Percentiles rank a stretch among this genome's conserved stretches.
Evolutionary conservation across 2,329 filamentous ascomycete species (phyloP).

Genomic region (Talaromyces albobiverticillius): DNA sequence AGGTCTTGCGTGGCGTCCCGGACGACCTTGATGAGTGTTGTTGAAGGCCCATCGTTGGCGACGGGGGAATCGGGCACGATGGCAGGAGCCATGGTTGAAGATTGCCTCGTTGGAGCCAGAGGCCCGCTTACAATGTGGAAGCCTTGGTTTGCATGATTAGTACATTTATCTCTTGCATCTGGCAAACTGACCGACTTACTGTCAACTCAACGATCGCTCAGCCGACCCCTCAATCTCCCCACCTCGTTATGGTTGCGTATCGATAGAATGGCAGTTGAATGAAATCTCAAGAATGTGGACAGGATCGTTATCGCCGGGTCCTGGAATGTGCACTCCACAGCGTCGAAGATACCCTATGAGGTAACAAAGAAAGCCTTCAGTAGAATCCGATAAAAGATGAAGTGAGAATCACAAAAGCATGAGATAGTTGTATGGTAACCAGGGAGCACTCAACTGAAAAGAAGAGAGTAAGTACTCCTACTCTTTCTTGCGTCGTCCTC

Average conservation of each 20-base stretch:
- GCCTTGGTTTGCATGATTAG: conserved; percentile 16
- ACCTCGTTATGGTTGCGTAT: not conserved
- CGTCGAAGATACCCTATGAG: conserved; percentile 5
- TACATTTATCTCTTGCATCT: not conserved
- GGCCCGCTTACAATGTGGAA: conserved; percentile 2
- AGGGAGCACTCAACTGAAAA: conserved; percentile 9
- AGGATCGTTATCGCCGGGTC: conserved; percentile 8
- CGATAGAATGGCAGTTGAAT: too few species aligned
- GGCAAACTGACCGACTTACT: not conserved
- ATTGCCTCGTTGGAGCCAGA: conserved; percentile 3
- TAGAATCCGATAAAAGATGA: not conserved
- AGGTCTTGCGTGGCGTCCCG: conserved; percentile 11
- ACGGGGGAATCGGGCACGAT: not conserved
- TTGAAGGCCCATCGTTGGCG: not conserved
- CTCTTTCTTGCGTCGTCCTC: not conserved
- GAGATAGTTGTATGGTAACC: too few species aligned
- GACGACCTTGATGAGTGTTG: not conserved
- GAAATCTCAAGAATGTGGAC: conserved; percentile 10
- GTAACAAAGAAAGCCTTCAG: not conserved
- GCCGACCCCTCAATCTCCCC: not conserved
- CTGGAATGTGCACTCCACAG: not conserved
- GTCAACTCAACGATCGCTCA: not conserved
- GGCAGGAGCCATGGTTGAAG: conserved; percentile 5
- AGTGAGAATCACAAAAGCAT: not conserved
- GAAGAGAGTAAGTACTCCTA: not conserved